phyloP scores from a whole-genome alignment of 345 rosid species.

The Sisymbrium irio region DNA sequence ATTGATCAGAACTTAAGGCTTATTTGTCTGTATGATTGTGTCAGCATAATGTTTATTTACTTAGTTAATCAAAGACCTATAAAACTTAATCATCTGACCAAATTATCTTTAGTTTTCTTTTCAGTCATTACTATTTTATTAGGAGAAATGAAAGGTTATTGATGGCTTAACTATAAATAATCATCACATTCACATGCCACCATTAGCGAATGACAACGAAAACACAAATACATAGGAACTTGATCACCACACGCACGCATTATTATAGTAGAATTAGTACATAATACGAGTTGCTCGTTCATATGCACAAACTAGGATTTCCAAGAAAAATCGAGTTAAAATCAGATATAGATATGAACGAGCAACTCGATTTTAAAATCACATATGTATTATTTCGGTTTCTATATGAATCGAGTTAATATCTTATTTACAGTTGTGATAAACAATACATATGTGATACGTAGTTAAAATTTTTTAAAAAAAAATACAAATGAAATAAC shows the following conservation, averaged over 20 bases:
- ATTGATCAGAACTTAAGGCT: constrained; percentile 33
- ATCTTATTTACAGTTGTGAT: no score
- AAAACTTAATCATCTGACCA: constrained; percentile 28
- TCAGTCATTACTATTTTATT: neutral
- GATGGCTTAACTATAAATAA: constrained; percentile 9
- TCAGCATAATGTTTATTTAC: constrained; percentile 31
- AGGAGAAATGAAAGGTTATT: constrained; percentile 23
- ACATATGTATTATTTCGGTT: no score
- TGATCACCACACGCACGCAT: constrained; percentile 23
- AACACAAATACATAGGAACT: constrained; percentile 31
- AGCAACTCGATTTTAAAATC: no score
- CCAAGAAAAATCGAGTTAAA: no score
- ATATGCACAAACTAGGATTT: neutral
- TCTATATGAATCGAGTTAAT: no score
- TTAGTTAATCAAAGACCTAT: constrained; percentile 21
- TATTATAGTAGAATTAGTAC: neutral
- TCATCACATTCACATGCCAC: constrained; percentile 29
- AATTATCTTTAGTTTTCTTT: neutral
- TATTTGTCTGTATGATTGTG: constrained; percentile 37
- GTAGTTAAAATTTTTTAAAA: neutral
- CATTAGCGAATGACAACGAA: constrained; percentile 30
- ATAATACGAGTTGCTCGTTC: neutral
- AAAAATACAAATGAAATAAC: neutral
- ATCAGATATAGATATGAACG: no score
- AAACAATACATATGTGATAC: neutral